These are phyloP conservation scores for Hyaloperonospora brassicae DNA, from an alignment of 352 stramenopile species.

Conservation along the genomic window DNA sequence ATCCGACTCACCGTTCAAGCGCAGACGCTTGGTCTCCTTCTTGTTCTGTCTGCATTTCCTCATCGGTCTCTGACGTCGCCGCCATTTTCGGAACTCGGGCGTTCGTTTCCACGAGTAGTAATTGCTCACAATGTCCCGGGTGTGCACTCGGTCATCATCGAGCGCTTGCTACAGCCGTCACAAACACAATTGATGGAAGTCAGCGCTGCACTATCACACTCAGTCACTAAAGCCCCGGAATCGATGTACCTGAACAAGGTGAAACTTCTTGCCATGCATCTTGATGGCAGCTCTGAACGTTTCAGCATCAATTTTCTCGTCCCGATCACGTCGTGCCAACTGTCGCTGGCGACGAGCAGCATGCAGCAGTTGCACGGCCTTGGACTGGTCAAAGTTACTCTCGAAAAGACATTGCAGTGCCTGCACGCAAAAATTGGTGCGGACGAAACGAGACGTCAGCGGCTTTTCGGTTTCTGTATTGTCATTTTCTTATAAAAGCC, in stretches of 20 bases:
- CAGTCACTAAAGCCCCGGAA: neutral
- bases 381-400: conserved; percentile 39
- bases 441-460: neutral
- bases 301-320: conserved; percentile 28
- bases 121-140: conserved; percentile 41
- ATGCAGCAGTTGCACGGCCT: conserved; percentile 34
- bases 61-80: conserved; percentile 21
- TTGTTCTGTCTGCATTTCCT: conserved; percentile 53
- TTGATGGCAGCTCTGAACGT: conserved; percentile 36
- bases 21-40: conserved; percentile 39
- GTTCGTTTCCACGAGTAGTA: conserved; percentile 73
- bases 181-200: neutral
- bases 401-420: conserved; percentile 55
- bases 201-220: conserved; percentile 3
- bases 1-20: conserved; percentile 25
- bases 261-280: conserved; percentile 55
- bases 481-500: no score
- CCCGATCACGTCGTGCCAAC: conserved; percentile 17
- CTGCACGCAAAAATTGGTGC: conserved; percentile 18
- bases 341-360: conserved; percentile 23
- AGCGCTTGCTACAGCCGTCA: conserved; percentile 34
- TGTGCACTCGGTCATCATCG: conserved; percentile 25
- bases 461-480: neutral
- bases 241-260: conserved; percentile 39
- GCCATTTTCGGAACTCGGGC: conserved; percentile 42